These are phyloP conservation scores for Pisolithus sp. DNA, from an alignment of 768 basidiomycete species.

Conservation along the genomic window DNA sequence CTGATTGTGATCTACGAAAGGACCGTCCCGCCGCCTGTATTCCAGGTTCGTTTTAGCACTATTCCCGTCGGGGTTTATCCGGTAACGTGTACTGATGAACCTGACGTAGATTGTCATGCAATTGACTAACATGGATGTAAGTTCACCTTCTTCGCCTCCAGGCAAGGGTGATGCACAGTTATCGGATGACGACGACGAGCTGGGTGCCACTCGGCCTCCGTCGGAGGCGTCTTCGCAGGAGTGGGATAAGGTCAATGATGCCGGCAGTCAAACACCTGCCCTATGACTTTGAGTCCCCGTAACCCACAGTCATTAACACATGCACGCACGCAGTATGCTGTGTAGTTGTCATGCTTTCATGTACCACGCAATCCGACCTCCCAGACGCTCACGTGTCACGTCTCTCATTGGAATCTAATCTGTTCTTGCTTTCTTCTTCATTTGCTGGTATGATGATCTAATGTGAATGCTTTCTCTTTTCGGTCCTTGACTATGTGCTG, in stretches of 20 bases:
- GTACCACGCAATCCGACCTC: slow-evolving; percentile 13
- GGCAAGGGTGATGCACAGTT: slow-evolving; percentile 20
- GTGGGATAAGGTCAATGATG: slow-evolving; percentile 83
- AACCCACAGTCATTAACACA: slow-evolving; percentile 17
- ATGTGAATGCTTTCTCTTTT: slow-evolving; percentile 45
- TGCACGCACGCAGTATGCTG: slow-evolving; percentile 24
- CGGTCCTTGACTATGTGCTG: slow-evolving; percentile 11
- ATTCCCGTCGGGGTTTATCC: background rate
- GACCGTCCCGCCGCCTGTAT: slow-evolving; percentile 75
- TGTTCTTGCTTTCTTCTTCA: slow-evolving; percentile 12
- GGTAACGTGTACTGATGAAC: slow-evolving; percentile 6
- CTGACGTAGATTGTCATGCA: slow-evolving; percentile 61
- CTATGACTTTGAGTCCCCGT: slow-evolving; percentile 28
- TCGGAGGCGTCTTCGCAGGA: slow-evolving; percentile 87
- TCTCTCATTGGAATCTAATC: slow-evolving; percentile 9
- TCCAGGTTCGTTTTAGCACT: slow-evolving; percentile 48
- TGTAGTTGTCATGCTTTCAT: slow-evolving; percentile 23
- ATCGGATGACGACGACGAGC: slow-evolving; percentile 46
- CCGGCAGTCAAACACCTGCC: slow-evolving; percentile 50
- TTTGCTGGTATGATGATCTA: slow-evolving; percentile 41
- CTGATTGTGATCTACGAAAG: slow-evolving; percentile 93
- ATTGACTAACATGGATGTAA: slow-evolving; percentile 84
- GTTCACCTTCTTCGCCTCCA: slow-evolving; percentile 45
- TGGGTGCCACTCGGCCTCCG: slow-evolving; percentile 65
- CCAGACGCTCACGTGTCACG: slow-evolving; percentile 8